These are phyloP conservation scores for Maudiozyma turicensis DNA, from an alignment of 805 yeast species.

Conservation along the genomic window DNA sequence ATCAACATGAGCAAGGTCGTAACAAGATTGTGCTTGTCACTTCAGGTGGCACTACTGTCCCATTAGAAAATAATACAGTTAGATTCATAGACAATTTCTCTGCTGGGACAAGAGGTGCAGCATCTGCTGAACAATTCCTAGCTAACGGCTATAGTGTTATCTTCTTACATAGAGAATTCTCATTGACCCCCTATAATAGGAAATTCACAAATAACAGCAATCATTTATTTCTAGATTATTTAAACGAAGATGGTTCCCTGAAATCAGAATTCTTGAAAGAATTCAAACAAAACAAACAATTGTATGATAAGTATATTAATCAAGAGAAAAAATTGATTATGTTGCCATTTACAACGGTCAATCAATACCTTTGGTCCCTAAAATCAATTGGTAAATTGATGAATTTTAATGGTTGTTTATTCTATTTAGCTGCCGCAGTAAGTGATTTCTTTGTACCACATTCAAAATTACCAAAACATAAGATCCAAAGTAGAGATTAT, in stretches of 20 bases:
- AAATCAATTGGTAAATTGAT: constrained; percentile 54
- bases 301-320: constrained; percentile 23
- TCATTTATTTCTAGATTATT: constrained; percentile 75
- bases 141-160: constrained; percentile 85
- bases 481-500: constrained; percentile 74
- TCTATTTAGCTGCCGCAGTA: constrained; percentile 94
- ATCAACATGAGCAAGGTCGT: constrained; percentile 36
- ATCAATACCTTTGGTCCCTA: constrained; percentile 83
- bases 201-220: constrained; percentile 72
- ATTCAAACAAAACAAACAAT: constrained; percentile 50
- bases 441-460: constrained; percentile 91
- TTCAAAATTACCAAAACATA: constrained; percentile 81
- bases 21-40: constrained; percentile 73
- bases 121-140: constrained; percentile 85
- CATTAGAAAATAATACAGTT: constrained; percentile 92
- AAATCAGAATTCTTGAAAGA: constrained; percentile 48
- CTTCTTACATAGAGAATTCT: constrained; percentile 85
- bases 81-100: constrained; percentile 93
- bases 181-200: constrained; percentile 85
- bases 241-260: constrained; percentile 53
- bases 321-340: constrained; percentile 34
- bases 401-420: constrained; percentile 53
- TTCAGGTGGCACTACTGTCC: constrained; percentile 97
- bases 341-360: constrained; percentile 89
- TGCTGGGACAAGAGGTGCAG: constrained; percentile 97